Conservation (phyloP, 129 eudicot species). For the Lactuca saligna region DNA sequence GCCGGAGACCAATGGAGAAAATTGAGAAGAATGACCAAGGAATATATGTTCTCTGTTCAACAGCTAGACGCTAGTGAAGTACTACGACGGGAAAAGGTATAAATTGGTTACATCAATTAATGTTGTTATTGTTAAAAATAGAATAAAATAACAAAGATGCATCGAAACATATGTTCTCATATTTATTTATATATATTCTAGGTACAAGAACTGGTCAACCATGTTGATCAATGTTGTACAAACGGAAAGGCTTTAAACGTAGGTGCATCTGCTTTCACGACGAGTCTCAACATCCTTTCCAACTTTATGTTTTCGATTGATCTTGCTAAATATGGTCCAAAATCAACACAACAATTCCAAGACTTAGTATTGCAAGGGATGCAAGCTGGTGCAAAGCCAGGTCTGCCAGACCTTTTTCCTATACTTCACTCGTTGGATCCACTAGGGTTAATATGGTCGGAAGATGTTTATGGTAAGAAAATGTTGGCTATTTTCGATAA, state of each 20-base stretch:
- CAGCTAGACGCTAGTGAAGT: too few species aligned
- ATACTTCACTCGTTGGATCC: too few species aligned
- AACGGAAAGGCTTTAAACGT: constrained; percentile 1
- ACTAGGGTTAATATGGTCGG: too few species aligned
- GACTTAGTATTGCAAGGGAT: too few species aligned
- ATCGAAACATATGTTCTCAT: neutral
- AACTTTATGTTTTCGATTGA: neutral
- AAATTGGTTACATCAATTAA: too few species aligned
- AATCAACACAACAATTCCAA: too few species aligned
- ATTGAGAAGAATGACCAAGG: constrained; percentile 38
- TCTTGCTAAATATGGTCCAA: too few species aligned
- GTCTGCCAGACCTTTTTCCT: too few species aligned
- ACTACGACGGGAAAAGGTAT: constrained; percentile 17
- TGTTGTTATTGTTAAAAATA: too few species aligned
- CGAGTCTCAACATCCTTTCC: constrained; percentile 18
- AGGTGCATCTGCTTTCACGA: constrained; percentile 17
- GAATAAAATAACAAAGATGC: too few species aligned
- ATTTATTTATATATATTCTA: constrained; percentile 1
- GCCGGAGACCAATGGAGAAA: constrained; percentile 38
- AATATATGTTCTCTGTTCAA: neutral
- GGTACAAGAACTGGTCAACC: neutral
- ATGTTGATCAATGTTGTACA: constrained; percentile 8
- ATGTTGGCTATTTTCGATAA: neutral
- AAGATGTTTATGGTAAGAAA: too few species aligned
- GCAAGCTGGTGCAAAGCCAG: too few species aligned